Conservation (phyloP, 2,329 filamentous ascomycete genomes). For the Fusarium falciforme region DNA sequence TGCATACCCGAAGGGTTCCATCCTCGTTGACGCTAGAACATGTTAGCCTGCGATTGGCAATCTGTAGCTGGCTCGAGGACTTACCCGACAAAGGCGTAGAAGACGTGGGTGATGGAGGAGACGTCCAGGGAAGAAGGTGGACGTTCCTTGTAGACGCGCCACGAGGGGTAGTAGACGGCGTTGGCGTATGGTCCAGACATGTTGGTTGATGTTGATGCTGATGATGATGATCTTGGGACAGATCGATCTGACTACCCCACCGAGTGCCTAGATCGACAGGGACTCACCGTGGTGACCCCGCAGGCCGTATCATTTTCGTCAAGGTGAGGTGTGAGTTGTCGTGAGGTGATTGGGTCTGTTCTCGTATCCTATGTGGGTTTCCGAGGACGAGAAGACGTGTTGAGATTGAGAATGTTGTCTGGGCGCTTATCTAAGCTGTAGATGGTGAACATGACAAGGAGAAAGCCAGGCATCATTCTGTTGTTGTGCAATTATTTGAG, state of each 20-base stretch:
- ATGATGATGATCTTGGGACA: neutral
- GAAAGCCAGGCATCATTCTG: neutral
- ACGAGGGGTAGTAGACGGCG: conserved; percentile 73
- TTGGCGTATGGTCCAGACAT: conserved; percentile 43
- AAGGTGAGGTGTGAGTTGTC: conserved; percentile 9
- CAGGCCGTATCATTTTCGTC: conserved; percentile 3
- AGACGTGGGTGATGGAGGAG: conserved; percentile 70
- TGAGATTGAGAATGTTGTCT: neutral
- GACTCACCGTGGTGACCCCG: conserved; percentile 14
- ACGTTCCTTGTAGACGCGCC: conserved; percentile 70
- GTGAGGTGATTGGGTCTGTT: conserved; percentile 3
- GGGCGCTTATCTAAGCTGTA: neutral
- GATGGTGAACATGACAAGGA: neutral
- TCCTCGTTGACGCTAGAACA: conserved; percentile 48
- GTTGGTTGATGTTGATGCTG: neutral
- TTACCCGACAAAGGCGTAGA: conserved; percentile 71
- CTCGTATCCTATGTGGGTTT: neutral
- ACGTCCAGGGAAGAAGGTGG: conserved; percentile 69
- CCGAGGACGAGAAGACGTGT: neutral
- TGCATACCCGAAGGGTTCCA: conserved; percentile 55
- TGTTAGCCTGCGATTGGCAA: conserved; percentile 16
- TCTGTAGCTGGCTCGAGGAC: conserved; percentile 1
- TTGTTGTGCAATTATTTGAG: neutral
- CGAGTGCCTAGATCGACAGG: neutral
- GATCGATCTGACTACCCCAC: conserved; percentile 20